Conservation (phyloP, 768 basidiomycete genomes). For the Boletus rubescentipes region DNA sequence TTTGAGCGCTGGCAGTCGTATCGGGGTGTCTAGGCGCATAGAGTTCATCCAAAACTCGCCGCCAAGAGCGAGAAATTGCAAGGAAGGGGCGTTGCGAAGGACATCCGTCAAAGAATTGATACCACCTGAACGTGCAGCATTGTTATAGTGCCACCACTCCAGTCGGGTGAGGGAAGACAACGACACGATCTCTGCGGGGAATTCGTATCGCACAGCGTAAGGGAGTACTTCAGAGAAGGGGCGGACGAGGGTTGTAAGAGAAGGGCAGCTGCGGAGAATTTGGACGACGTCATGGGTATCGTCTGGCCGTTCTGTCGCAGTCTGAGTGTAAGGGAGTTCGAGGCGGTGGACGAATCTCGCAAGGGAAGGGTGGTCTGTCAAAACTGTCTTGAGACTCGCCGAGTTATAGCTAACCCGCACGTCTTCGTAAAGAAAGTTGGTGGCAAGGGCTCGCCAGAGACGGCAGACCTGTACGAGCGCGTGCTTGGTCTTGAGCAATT, state of each 20-base stretch:
- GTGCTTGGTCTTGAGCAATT: constrained; percentile 35
- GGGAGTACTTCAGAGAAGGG: constrained; percentile 33
- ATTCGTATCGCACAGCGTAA: constrained; percentile 46
- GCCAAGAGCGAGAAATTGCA: constrained; percentile 58
- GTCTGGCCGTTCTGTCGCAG: constrained; percentile 37
- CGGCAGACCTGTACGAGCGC: constrained; percentile 56
- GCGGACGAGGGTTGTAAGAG: constrained; percentile 55
- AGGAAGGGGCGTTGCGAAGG: constrained; percentile 50
- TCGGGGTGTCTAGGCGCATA: constrained; percentile 16
- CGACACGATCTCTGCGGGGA: constrained; percentile 46
- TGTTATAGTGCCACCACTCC: constrained; percentile 65
- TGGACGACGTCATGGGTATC: constrained; percentile 39
- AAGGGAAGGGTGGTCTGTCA: constrained; percentile 24
- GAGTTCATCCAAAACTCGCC: constrained; percentile 39
- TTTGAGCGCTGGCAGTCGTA: constrained; percentile 46
- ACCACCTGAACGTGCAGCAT: constrained; percentile 60
- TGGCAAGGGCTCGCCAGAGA: constrained; percentile 50
- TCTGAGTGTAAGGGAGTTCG: constrained; percentile 57
- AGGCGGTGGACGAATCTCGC: constrained; percentile 50
- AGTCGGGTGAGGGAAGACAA: constrained; percentile 56
- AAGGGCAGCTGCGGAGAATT: constrained; percentile 48
- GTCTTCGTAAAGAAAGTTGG: constrained; percentile 53
- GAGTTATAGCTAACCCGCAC: constrained; percentile 40
- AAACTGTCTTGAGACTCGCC: constrained; percentile 32
- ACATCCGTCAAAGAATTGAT: constrained; percentile 60